Percentiles rank a stretch among this genome's conserved stretches.
These are phyloP conservation scores for Lepiota subincarnata DNA, from an alignment of 768 basidiomycete species.

Conservation along the genomic window DNA sequence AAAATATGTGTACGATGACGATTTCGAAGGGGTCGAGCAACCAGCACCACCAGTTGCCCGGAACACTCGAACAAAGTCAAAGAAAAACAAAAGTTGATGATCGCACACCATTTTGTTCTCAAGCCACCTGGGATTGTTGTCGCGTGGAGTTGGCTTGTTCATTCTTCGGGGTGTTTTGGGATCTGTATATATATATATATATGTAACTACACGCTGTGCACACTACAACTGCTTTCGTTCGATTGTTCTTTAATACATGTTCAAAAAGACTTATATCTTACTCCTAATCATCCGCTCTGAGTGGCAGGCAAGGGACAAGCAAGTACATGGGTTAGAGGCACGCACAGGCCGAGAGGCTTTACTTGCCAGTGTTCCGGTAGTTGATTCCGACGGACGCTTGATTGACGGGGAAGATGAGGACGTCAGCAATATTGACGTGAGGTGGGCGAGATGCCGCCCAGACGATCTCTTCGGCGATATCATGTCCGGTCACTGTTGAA, in stretches of 20 bases:
- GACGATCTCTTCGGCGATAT: conserved; percentile 97
- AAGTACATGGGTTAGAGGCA: background rate
- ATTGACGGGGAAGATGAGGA: conserved; percentile 74
- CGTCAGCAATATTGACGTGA: conserved; percentile 88
- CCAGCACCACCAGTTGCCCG: conserved; percentile 32
- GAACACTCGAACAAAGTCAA: conserved; percentile 55
- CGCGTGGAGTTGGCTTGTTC: conserved; percentile 12
- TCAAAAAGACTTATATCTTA: background rate
- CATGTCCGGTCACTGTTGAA: conserved; percentile 65
- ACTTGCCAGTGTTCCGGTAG: conserved; percentile 28
- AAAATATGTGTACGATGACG: conserved; percentile 79
- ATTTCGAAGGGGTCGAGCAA: conserved; percentile 36
- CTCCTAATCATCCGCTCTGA: background rate
- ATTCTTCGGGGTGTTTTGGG: conserved; percentile 13
- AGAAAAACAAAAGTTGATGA: conserved; percentile 38
- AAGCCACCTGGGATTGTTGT: background rate
- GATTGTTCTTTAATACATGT: background rate
- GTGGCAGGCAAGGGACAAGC: background rate
- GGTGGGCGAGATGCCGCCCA: conserved; percentile 92
- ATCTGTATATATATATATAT: conserved; percentile 3
- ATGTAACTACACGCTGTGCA: background rate
- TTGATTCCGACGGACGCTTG: conserved; percentile 68
- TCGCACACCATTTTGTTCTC: background rate
- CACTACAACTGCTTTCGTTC: background rate
- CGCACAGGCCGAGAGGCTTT: background rate